Conservation (phyloP, 1,284 basidiomycete genomes). For the Cutaneotrichosporon cyanovorans region DNA sequence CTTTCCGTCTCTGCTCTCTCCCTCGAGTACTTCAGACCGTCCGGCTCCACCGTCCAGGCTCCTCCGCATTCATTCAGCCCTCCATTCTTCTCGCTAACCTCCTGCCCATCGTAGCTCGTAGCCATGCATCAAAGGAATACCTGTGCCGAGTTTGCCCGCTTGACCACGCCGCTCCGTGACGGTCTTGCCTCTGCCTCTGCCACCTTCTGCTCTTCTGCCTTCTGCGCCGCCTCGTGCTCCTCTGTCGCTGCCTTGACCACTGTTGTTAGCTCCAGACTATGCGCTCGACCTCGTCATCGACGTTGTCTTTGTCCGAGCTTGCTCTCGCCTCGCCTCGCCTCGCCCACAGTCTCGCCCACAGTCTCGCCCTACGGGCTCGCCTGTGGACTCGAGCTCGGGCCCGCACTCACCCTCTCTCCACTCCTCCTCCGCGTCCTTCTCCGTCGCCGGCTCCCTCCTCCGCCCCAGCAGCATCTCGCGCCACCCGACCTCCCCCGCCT, state of each 20-base stretch:
- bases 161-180: neutral
- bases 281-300: too few relatives aligned
- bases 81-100: too few relatives aligned
- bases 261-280: too few relatives aligned
- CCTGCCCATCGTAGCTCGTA: neutral
- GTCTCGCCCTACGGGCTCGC: too few relatives aligned
- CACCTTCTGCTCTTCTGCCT: neutral
- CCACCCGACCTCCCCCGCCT: constrained; percentile 35
- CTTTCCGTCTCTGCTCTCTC: too few relatives aligned
- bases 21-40: too few relatives aligned
- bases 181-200: neutral
- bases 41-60: too few relatives aligned
- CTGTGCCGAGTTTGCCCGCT: neutral
- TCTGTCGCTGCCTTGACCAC: neutral
- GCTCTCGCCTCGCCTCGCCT: constrained; percentile 4
- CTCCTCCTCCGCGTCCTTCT: constrained; percentile 13
- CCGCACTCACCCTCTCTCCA: constrained; percentile 11
- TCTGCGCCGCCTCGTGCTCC: neutral
- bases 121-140: neutral
- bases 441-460: constrained; percentile 19
- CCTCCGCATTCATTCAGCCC: too few relatives aligned
- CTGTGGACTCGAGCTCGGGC: too few relatives aligned
- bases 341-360: neutral
- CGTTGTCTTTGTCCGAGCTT: too few relatives aligned
- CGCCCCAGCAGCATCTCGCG: constrained; percentile 37